A percentile compares a stretch with the other conserved stretches of the same genome.
Conservation (phyloP, 2,329 filamentous ascomycete species). For the Plectosphaerella plurivora region DNA sequence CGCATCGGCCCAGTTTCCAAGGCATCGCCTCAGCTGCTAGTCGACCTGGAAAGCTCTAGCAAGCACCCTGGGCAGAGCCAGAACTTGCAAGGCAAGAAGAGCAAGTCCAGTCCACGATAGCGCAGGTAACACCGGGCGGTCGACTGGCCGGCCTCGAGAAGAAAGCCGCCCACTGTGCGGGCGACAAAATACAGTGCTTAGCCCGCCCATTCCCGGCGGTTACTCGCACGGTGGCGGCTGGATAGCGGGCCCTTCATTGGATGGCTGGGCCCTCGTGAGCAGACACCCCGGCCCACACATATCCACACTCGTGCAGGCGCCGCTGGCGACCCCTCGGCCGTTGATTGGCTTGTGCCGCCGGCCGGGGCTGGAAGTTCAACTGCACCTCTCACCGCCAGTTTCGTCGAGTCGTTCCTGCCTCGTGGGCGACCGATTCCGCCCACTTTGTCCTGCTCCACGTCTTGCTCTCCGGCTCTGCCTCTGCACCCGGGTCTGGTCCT, state of each 20-base stretch:
- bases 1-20: too few relatives aligned
- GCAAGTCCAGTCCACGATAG: too few relatives aligned
- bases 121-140: too few relatives aligned
- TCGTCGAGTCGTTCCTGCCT: slow-evolving; percentile 13
- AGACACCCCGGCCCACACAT: slow-evolving; percentile 8
- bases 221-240: slow-evolving; percentile 6
- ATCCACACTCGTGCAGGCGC: slow-evolving; percentile 16
- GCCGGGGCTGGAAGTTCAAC: slow-evolving; percentile 20
- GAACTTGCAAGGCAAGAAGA: too few relatives aligned
- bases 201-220: not conserved
- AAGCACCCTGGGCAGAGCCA: too few relatives aligned
- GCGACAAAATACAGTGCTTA: slow-evolving; percentile 10
- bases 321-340: slow-evolving; percentile 8
- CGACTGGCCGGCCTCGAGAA: too few relatives aligned
- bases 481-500: too few relatives aligned
- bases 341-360: slow-evolving; percentile 18
- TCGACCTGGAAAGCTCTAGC: too few relatives aligned
- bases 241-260: slow-evolving; percentile 12
- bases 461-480: too few relatives aligned
- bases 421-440: slow-evolving; percentile 10
- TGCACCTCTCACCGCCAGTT: slow-evolving; percentile 25
- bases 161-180: not conserved
- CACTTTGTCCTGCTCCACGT: too few relatives aligned
- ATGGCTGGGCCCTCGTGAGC: slow-evolving; percentile 9
- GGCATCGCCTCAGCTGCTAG: too few relatives aligned